These are phyloP conservation scores for Actinomortierella ambigua DNA, from an alignment of 371 early-diverging fungal species.

Conservation along the genomic window DNA sequence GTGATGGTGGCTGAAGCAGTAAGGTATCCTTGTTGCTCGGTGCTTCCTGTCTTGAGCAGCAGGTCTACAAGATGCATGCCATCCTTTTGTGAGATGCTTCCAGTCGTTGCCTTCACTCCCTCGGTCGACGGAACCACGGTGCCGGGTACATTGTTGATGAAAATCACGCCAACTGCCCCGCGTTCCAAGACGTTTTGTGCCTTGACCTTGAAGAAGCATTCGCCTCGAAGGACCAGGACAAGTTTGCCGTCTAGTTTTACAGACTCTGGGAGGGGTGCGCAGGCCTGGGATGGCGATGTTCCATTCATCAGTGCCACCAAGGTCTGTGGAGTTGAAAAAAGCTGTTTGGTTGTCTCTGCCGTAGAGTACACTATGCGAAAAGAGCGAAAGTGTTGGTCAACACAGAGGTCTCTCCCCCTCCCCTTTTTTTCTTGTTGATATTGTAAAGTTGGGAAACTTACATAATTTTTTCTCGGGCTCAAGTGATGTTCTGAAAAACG, in stretches of 20 bases:
- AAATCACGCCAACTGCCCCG: conserved; percentile 28
- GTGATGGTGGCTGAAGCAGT: conserved; percentile 1
- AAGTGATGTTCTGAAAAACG: conserved; percentile 12
- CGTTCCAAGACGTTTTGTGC: conserved; percentile 20
- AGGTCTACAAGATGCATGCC: conserved; percentile 10
- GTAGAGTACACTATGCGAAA: too few relatives aligned
- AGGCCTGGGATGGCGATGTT: conserved; percentile 15
- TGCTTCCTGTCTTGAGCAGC: not conserved
- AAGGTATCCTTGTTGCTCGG: not conserved
- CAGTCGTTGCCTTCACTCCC: conserved; percentile 1
- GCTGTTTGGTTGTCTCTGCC: too few relatives aligned
- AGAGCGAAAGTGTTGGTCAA: too few relatives aligned
- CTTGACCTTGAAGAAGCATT: conserved; percentile 15
- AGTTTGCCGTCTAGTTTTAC: conserved; percentile 17
- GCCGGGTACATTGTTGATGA: conserved; percentile 25
- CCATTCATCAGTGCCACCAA: conserved; percentile 18
- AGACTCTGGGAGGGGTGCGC: conserved; percentile 10
- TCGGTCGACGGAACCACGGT: not conserved
- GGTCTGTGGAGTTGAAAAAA: not conserved
- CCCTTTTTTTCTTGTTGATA: too few relatives aligned
- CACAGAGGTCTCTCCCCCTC: too few relatives aligned
- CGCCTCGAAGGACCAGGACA: conserved; percentile 23
- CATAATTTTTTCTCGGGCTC: conserved; percentile 3
- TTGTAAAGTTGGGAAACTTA: conserved; percentile 9
- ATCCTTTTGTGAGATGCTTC: conserved; percentile 1